phyloP scores from a whole-genome alignment of 371 early-diverging fungal genomes.

The Basidiobolus heterosporus region DNA sequence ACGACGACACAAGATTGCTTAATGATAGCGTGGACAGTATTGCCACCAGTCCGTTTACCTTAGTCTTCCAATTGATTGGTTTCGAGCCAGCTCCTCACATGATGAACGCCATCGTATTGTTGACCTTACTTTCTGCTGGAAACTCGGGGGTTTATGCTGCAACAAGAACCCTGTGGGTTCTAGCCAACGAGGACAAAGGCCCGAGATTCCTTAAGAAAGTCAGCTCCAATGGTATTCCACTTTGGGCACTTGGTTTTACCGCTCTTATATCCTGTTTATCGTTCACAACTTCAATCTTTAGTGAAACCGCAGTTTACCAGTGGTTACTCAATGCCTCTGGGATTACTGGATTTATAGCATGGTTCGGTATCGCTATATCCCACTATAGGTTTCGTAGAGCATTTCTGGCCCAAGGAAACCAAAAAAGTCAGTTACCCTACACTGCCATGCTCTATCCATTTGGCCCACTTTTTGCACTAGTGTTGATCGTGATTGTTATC shows the following conservation, averaged over 20 bases:
- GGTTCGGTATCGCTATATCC: slow-evolving; percentile 59
- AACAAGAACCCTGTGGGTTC: slow-evolving; percentile 46
- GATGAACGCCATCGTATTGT: slow-evolving; percentile 62
- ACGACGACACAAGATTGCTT: slow-evolving; percentile 32
- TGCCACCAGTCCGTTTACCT: slow-evolving; percentile 50
- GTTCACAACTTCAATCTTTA: slow-evolving; percentile 25
- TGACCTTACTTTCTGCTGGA: slow-evolving; percentile 54
- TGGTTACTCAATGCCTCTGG: slow-evolving; percentile 56
- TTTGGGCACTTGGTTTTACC: slow-evolving; percentile 34
- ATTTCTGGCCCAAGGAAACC: slow-evolving; percentile 40
- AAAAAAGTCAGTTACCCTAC: slow-evolving; percentile 49
- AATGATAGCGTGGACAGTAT: slow-evolving; percentile 12
- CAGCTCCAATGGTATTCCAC: slow-evolving; percentile 43
- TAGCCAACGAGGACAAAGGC: slow-evolving; percentile 52
- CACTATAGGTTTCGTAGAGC: slow-evolving; percentile 79
- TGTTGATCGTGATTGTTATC: slow-evolving; percentile 39
- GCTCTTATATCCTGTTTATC: slow-evolving; percentile 41
- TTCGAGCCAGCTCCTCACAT: slow-evolving; percentile 44
- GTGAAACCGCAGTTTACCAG: slow-evolving; percentile 45
- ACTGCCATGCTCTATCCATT: slow-evolving; percentile 50
- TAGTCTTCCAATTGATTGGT: slow-evolving; percentile 52
- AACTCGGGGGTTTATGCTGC: slow-evolving; percentile 66
- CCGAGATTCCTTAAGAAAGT: slow-evolving; percentile 37
- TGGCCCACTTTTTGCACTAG: slow-evolving; percentile 44
- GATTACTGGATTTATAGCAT: slow-evolving; percentile 63